These are phyloP conservation scores for Corchorus capsularis DNA, from an alignment of 345 rosid genomes.

Conservation along the genomic window DNA sequence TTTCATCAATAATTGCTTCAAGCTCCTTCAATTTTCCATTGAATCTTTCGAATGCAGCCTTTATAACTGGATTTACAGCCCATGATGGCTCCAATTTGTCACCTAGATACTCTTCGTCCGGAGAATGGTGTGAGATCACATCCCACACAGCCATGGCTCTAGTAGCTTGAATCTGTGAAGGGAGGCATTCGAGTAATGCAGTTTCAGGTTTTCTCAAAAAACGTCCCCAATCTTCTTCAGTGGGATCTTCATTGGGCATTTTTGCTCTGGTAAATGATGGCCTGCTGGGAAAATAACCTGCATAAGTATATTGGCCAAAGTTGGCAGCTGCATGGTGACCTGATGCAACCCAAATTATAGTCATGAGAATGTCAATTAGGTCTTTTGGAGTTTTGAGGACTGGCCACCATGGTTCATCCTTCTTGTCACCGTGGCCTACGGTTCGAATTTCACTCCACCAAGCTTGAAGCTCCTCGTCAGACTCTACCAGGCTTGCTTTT, in stretches of 20 bases:
- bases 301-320: slow-evolving; percentile 49
- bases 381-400: slow-evolving; percentile 32
- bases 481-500: slow-evolving; percentile 19
- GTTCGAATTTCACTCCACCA: slow-evolving; percentile 58
- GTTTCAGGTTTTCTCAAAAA: slow-evolving; percentile 40
- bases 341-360: slow-evolving; percentile 46
- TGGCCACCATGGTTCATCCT: slow-evolving; percentile 59
- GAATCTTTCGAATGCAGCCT: slow-evolving; percentile 40
- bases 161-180: slow-evolving; percentile 51
- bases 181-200: slow-evolving; percentile 33
- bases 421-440: slow-evolving; percentile 52
- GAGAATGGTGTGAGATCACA: slow-evolving; percentile 41
- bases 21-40: slow-evolving; percentile 32
- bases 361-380: slow-evolving; percentile 39
- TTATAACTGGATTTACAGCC: slow-evolving; percentile 29
- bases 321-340: slow-evolving; percentile 58
- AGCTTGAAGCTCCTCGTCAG: slow-evolving; percentile 50
- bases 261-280: slow-evolving; percentile 44
- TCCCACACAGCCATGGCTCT: slow-evolving; percentile 38
- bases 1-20: slow-evolving; percentile 36
- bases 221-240: slow-evolving; percentile 30
- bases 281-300: slow-evolving; percentile 49
- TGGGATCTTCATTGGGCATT: slow-evolving; percentile 47
- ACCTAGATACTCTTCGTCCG: slow-evolving; percentile 53
- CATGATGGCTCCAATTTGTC: slow-evolving; percentile 32